A percentile compares a stretch with the other conserved stretches of the same genome.
These are phyloP conservation scores for Brassica carinata DNA, from an alignment of 345 rosid genomes.

Conservation along the genomic window DNA sequence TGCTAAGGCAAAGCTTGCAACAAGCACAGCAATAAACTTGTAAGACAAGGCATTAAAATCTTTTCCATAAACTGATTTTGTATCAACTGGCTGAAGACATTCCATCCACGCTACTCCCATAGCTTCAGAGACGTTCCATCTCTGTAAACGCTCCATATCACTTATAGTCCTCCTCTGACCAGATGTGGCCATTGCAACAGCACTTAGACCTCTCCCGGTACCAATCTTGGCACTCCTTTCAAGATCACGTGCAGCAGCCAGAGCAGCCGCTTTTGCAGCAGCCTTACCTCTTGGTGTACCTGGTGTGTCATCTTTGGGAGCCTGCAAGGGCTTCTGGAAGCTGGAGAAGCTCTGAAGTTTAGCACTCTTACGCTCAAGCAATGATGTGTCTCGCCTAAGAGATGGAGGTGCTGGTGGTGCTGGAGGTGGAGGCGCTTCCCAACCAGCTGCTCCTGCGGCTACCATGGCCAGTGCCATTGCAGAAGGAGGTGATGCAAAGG, in stretches of 20 bases:
- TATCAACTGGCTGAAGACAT: conserved; percentile 92
- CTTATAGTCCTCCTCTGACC: conserved; percentile 75
- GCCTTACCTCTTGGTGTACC: conserved; percentile 85
- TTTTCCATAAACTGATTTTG: conserved; percentile 88
- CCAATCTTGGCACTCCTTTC: conserved; percentile 95
- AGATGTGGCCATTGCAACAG: conserved; percentile 99
- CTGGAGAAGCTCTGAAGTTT: conserved; percentile 84
- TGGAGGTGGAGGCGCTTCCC: conserved; percentile 57
- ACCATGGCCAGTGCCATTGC: conserved; percentile 99
- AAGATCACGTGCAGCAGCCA: conserved; percentile 98
- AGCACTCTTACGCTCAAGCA: conserved; percentile 74
- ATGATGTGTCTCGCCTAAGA: conserved; percentile 77
- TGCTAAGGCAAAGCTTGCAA: conserved; percentile 98
- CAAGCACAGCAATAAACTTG: conserved; percentile 89
- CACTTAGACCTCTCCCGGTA: conserved; percentile 97
- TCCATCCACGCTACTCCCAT: conserved; percentile 99
- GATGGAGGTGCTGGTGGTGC: conserved; percentile 48
- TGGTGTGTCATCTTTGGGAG: conserved; percentile 56
- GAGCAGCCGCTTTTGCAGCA: conserved; percentile 96
- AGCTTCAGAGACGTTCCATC: conserved; percentile 93
- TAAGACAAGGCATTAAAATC: conserved; percentile 94
- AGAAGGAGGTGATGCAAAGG: conserved; percentile 99
- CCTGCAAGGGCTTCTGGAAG: conserved; percentile 80
- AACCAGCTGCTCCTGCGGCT: conserved; percentile 98
- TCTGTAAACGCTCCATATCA: conserved; percentile 84